Evolutionary conservation across 1,139 yeast genomes (phyloP).

Genomic region (Magnusiomyces starmeri): DNA sequence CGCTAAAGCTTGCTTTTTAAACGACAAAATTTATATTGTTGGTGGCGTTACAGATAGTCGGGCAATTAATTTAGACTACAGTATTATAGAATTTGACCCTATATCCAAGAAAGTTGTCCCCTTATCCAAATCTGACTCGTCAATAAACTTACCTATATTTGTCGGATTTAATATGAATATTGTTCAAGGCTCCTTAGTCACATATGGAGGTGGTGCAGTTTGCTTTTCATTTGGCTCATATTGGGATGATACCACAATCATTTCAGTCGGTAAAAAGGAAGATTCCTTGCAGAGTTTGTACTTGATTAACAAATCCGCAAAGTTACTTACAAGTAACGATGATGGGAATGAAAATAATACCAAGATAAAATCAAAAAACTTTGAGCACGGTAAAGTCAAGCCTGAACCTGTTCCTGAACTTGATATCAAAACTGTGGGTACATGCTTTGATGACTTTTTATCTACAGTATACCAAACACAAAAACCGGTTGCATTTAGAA

Average conservation of each 20-base stretch:
- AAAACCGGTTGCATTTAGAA: slow-evolving; percentile 23
- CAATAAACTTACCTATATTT: slow-evolving; percentile 39
- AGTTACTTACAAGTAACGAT: neutral
- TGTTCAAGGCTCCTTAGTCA: slow-evolving; percentile 21
- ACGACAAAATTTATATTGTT: slow-evolving; percentile 38
- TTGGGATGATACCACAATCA: slow-evolving; percentile 40
- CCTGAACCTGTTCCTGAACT: neutral
- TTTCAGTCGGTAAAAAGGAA: slow-evolving; percentile 10
- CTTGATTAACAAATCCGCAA: slow-evolving; percentile 1
- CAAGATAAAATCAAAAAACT: neutral
- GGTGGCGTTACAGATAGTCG: slow-evolving; percentile 54
- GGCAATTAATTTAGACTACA: slow-evolving; percentile 36
- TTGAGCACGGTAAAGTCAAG: neutral
- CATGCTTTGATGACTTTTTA: slow-evolving; percentile 8
- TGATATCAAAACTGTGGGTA: neutral
- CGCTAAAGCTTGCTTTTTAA: slow-evolving; percentile 17
- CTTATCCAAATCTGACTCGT: slow-evolving; percentile 27
- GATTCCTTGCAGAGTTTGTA: neutral
- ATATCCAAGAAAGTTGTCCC: slow-evolving; percentile 1
- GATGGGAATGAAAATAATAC: neutral
- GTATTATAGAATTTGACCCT: slow-evolving; percentile 37
- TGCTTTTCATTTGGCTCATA: slow-evolving; percentile 78
- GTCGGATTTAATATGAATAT: slow-evolving; percentile 48
- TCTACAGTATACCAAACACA: slow-evolving; percentile 11
- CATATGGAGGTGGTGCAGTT: slow-evolving; percentile 73